Evolutionary conservation across 2,329 filamentous ascomycete species (phyloP), one percentile per base, ranked within the genome.

Genomic region (Claviceps paspali): DNA sequence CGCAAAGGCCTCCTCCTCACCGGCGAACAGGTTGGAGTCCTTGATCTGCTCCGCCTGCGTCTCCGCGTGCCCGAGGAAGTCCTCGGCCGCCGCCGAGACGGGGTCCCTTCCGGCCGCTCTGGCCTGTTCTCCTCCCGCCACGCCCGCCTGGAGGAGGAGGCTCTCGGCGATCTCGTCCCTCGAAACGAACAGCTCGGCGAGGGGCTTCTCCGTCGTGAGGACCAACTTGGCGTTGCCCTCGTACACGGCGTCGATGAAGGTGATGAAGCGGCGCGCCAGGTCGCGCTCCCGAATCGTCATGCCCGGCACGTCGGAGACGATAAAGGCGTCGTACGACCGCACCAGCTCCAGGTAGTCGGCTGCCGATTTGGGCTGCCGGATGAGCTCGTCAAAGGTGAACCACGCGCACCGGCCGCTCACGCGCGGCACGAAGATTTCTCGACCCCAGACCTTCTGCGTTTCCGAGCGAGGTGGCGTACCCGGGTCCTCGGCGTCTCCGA

Each of bases 241-340:
- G 53, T 98, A 98, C 4, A 95, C 80, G 5, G 91, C 88, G 55
- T 98, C 91, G 46, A 98, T 84, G 49, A 98, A 95, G 0, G 88
- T 98, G 55, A 98, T 98, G 59, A 98, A 95, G 5, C 91, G 72
- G 10, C 91, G 68, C 0, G 91, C 91, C 28, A 94, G 69, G 60
- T 98, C 91, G 15, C 91, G 76, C 52, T 86, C 76, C 38, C 76
- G 75, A 46, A 85, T 73, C 29, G 80, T 91, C 91, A 98, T 96
- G 5, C 80, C 83, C 0, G 91, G 91, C 1, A 96, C 78, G 36
- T 87, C 82, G 0, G 86, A 94, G 8, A 98, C 73, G 45, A 98
- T 75, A 52, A 98, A 96, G 2, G 87, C 79, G 43, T 95, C 81
- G 57, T 96, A 98, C 47, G 79, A 79, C 39, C 84, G 74, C 60